Evolutionary conservation across 2,329 filamentous ascomycete species (phyloP), one percentile per base, ranked within the genome.

Genomic region (Sporothrix euskadiensis): DNA sequence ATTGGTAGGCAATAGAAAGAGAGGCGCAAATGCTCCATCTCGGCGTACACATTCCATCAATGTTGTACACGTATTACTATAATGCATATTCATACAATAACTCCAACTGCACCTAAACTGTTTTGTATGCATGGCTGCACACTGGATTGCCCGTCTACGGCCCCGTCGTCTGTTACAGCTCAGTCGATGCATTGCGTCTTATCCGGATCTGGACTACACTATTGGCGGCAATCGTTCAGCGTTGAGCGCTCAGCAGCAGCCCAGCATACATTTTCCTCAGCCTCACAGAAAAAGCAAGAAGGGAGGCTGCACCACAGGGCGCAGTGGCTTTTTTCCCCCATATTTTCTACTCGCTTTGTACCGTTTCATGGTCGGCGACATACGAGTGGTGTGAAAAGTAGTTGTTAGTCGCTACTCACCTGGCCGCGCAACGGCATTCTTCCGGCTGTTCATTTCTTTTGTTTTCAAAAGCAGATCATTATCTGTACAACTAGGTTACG

Each of bases 171-270:
- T 32, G 30, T 59, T 63, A 68, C 65, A 68, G 65, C 65, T 68
- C 44, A 35, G 44, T n/a, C 14, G 35, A 44, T 68, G 44, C 44
- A 35, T 26, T 16, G 26, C 14, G 26, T 49, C 65, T 44, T 68
- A 44, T 68, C 65, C 65, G 14, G 41, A 68, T 68, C 22, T n/a
- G 65, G 65, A 68, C 44, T 4, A 22, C 12, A 44, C 68, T 69
- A 69, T 69, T 41, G 49, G 26, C 32, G 26, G 19, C 19, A 56
- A 22, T 30, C n/a, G 65, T 8, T 12, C 30, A 39, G 32, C 32
- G 57, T 35, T 19, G 5, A 10, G 19, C 19, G 7, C 9, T 3
- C n/a, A 26, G 52, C 32, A 41, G 32, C 19, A 14, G 14, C 7
- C 14, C n/a, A 16, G 39, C 22, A 66, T 22, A 19, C 9, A 4